Base-by-base conservation (phyloP, 2,329 filamentous ascomycete genomes). In the Chaetoscypha palmicola region DNA sequence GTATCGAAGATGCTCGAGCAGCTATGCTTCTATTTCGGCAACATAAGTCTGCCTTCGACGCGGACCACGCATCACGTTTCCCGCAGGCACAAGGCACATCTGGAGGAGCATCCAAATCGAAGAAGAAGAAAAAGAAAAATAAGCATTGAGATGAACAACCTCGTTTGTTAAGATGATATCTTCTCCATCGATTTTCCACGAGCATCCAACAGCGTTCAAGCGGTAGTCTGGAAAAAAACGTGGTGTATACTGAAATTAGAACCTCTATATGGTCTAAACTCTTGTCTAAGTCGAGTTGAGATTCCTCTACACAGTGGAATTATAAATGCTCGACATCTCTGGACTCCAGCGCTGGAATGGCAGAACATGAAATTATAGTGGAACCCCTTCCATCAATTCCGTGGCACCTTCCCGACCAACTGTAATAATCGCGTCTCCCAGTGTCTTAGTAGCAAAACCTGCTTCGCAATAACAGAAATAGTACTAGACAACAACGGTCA, bases 11-110 rank as follows among this genome's bases (percentile, higher is more conserved):
- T 69, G 92, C 92, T 1, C 73, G 88, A 53, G 88, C 86, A 4
- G 83, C 89, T 1, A 97, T 98, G 89, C 68, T 91, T 44, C 68
- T 98, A 32, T 97, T 94, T 60, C 75, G 86, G 49, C 77, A 79
- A 53, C 79, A 89, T 62, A 97, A 96, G 67, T 72, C 81, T 14
- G 84, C 74, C 0, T 96, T 98, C 60, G 92, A 97, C 61, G 70
- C 79, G 45, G 87, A 94, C 61, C 79, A 88, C 62, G 69, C 81
- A 44, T 81, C 79, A 63, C 78, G 76, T 45, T 92, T 76, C 62
- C 70, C 74, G 3, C 60, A 67, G 5, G 65, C 61, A 1, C 30
- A 39, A 5, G 30, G 43, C 23, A 44, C 45, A 17, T 26, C 41
- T 17, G 49, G 47, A 14, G 52, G 50, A 21, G 32, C 47, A 20